Base-by-base conservation (phyloP, 306 rosid genomes). In the Ceratonia siliqua region DNA sequence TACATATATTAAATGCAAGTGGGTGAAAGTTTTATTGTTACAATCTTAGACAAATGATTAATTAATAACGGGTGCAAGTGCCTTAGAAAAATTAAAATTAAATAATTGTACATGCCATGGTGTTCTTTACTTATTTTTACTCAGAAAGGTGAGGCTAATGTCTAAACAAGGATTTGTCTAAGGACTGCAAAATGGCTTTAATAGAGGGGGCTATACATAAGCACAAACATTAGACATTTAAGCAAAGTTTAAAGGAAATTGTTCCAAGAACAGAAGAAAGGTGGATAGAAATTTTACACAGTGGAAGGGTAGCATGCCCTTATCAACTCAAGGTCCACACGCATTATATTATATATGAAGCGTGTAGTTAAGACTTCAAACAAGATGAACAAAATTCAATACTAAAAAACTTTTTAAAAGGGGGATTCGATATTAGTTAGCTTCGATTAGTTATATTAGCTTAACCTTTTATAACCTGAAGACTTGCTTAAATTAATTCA, bases 251-350 rank as follows among this genome's bases (percentile, higher is more conserved):
- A 86, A 81, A 80, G 81, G 65, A 64, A 88, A 87, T 89, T 87
- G 88, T 89, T 88, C 91, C 74, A 85, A 63, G 79, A 63, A 80
- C 80, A 78, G 77, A 86, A 84, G 72, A 72, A 88, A 84, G 84
- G 84, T 81, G 75, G 82, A n/a, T n/a, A 72, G 77, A 76, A 53
- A 62, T 76, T 77, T 84, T 71, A 73, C 71, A 78, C 27, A 82
- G 87, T 91, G 93, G 98, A 80, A 91, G 97, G 92, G 93, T 88
- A 87, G 87, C 81, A 86, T 88, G 87, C 96, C 98, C 98, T 89
- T 87, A 81, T 91, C 94, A 85, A 77, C 89, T 76, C 69, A 54
- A 69, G 80, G 77, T 66, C 86, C 82, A 32, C 79, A 75, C 81
- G 65, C 88, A 81, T 30, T 77, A 72, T 82, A 24, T 50, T 38